Percentiles rank a stretch among this genome's conserved stretches.
phyloP scores from a whole-genome alignment of 1,284 basidiomycete species.

The Sanghuangporus weigelae region DNA sequence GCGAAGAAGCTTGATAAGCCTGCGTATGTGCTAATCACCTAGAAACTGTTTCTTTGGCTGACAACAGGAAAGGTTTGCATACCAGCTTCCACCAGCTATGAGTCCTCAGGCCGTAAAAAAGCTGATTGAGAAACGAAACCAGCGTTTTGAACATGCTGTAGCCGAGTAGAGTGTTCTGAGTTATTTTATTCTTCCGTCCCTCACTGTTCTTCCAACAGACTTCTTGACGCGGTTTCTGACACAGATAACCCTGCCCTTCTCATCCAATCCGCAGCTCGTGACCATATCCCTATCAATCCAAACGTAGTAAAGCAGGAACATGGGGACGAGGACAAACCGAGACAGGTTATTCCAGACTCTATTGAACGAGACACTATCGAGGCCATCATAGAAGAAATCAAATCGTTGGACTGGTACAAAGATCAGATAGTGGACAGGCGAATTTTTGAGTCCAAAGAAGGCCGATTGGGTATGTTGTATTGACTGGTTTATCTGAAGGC shows the following conservation, averaged over 20 bases:
- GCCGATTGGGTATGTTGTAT: conserved; percentile 41
- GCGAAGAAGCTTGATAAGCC: conserved; percentile 32
- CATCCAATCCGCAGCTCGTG: conserved; percentile 59
- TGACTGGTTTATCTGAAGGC: background rate
- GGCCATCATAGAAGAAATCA: conserved; percentile 53
- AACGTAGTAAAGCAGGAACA: conserved; percentile 4
- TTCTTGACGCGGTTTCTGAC: conserved; percentile 51
- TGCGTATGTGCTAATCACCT: conserved; percentile 23
- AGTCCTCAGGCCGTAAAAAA: conserved; percentile 59
- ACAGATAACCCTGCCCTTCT: conserved; percentile 58
- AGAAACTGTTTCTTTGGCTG: background rate
- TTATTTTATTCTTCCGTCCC: background rate
- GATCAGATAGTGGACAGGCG: conserved; percentile 61
- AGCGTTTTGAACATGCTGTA: conserved; percentile 61
- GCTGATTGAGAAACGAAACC: conserved; percentile 69
- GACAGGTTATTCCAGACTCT: conserved; percentile 38
- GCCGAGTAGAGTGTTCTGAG: conserved; percentile 50
- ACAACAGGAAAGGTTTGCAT: conserved; percentile 32
- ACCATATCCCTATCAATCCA: conserved; percentile 64
- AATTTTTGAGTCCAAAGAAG: conserved; percentile 47
- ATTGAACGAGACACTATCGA: conserved; percentile 54
- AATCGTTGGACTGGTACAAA: conserved; percentile 55
- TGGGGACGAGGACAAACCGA: background rate
- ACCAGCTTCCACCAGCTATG: conserved; percentile 43
- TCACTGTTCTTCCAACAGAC: conserved; percentile 33